A percentile compares a stretch with the other conserved stretches of the same genome.
phyloP scores from a whole-genome alignment of 1,284 basidiomycete genomes.

The Ganoderma lucidum region DNA sequence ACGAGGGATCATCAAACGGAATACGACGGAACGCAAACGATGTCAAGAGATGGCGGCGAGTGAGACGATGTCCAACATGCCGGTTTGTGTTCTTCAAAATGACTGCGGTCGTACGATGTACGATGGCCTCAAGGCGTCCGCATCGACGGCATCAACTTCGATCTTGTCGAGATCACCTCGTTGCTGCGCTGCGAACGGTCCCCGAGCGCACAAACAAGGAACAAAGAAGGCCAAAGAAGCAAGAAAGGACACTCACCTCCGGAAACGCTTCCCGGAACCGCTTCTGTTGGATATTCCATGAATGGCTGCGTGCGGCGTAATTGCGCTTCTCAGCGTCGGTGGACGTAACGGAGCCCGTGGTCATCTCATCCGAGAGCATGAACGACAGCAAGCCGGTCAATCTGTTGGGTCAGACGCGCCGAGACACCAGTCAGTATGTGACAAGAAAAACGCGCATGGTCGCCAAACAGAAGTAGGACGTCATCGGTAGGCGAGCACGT shows the following conservation, averaged over 20 bases:
- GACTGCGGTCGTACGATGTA: conserved; percentile 10
- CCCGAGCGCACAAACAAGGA: conserved; percentile 4
- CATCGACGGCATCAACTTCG: conserved; percentile 8
- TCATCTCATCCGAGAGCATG: conserved; percentile 97
- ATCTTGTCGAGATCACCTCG: conserved; percentile 15
- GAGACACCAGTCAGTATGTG: neutral
- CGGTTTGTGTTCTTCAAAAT: too few relatives aligned
- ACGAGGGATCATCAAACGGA: neutral
- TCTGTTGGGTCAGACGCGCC: conserved; percentile 50
- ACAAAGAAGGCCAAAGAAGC: conserved; percentile 2
- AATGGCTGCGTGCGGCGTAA: conserved; percentile 83
- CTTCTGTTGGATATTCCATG: conserved; percentile 83
- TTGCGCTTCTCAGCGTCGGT: conserved; percentile 82
- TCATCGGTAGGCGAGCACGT: conserved; percentile 22
- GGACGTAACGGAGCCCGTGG: conserved; percentile 89
- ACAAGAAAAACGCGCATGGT: too few relatives aligned
- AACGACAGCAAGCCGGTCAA: conserved; percentile 95
- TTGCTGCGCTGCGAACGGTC: conserved; percentile 7
- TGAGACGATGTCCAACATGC: conserved; percentile 15
- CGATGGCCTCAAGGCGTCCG: conserved; percentile 16
- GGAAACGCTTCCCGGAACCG: conserved; percentile 89
- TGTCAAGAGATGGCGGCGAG: neutral
- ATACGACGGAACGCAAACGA: neutral
- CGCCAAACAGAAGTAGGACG: conserved; percentile 40
- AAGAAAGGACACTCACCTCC: conserved; percentile 62